These are phyloP conservation scores for Primulina tabacum DNA, from an alignment of 257 asterid species.

Conservation along the genomic window DNA sequence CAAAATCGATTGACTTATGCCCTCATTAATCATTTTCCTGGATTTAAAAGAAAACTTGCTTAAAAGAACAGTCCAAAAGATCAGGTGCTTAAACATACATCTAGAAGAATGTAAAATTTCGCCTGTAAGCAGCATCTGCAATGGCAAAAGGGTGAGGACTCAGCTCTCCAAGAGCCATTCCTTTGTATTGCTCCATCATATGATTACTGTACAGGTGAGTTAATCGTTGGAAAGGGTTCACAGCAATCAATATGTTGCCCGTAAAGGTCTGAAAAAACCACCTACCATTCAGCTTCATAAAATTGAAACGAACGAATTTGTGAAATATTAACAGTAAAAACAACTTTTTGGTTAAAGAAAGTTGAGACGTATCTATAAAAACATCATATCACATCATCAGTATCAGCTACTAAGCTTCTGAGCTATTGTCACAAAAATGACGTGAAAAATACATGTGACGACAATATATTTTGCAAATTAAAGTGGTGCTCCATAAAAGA, in stretches of 20 bases:
- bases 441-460: not conserved
- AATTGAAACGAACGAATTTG: not conserved
- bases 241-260: conserved; percentile 90
- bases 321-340: not conserved
- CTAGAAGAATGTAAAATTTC: conserved; percentile 21
- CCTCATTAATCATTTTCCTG: conserved; percentile 81
- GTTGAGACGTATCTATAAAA: not conserved
- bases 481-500: not conserved
- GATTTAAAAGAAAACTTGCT: conserved; percentile 22
- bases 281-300: conserved; percentile 24
- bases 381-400: not conserved
- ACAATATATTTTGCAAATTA: not conserved
- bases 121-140: conserved; percentile 90
- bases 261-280: conserved; percentile 68
- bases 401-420: not conserved
- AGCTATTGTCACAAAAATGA: conserved; percentile 1
- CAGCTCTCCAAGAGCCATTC: conserved; percentile 67
- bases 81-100: not conserved
- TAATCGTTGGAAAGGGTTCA: conserved; percentile 79
- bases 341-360: not conserved
- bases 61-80: conserved; percentile 20
- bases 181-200: conserved; percentile 76
- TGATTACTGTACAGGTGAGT: conserved; percentile 64
- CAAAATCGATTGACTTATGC: conserved; percentile 72
- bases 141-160: conserved; percentile 87